A percentile compares a stretch with the other conserved stretches of the same genome.
Evolutionary conservation across 2,329 filamentous ascomycete genomes (phyloP).

Genomic region (Xylaria sp.): DNA sequence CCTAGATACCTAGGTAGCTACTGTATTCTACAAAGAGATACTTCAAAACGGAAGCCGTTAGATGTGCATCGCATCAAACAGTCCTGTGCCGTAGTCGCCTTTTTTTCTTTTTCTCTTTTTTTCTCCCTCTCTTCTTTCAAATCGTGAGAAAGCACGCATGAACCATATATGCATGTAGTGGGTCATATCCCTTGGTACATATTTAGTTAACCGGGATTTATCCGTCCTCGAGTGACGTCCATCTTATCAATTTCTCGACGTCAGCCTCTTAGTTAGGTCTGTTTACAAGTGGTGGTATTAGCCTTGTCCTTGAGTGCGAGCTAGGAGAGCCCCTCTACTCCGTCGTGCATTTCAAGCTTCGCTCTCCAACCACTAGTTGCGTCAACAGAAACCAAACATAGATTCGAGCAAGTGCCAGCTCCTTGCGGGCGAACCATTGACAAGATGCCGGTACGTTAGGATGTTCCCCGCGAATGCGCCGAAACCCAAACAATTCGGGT

Average conservation of each 20-base stretch:
- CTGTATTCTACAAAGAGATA: too few species aligned
- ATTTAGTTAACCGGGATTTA: constrained; percentile 25
- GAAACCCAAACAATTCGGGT: background rate
- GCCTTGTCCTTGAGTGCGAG: constrained; percentile 15
- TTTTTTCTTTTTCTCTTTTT: too few species aligned
- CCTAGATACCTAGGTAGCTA: too few species aligned
- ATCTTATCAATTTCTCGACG: constrained; percentile 20
- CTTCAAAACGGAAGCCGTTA: too few species aligned
- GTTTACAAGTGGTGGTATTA: constrained; percentile 4
- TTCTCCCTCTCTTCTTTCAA: too few species aligned
- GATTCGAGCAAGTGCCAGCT: constrained; percentile 41
- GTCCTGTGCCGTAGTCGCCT: too few species aligned
- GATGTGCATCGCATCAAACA: too few species aligned
- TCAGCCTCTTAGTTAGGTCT: constrained; percentile 19
- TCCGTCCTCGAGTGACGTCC: constrained; percentile 33
- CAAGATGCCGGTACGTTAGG: constrained; percentile 61
- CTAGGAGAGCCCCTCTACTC: constrained; percentile 28
- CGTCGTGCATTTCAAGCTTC: constrained; percentile 4
- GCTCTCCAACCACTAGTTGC: constrained; percentile 4
- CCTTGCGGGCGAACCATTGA: constrained; percentile 44
- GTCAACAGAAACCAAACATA: constrained; percentile 23
- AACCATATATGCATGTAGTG: too few species aligned
- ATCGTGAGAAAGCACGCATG: too few species aligned
- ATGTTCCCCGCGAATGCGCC: constrained; percentile 1
- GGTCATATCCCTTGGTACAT: background rate